Conservation (phyloP, 75 land plant species). For the Cunninghamia lanceolata region DNA sequence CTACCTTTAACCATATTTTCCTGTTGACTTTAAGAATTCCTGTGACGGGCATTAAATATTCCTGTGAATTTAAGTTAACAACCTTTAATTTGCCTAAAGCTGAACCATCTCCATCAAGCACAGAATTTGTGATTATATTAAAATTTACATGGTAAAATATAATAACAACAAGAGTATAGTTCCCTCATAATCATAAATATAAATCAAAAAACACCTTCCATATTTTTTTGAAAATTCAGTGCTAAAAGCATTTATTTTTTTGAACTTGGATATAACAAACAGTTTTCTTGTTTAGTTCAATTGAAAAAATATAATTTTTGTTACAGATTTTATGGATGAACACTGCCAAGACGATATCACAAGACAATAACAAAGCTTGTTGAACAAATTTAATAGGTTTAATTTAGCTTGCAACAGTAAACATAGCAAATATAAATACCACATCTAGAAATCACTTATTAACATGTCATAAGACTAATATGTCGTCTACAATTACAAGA, state of each 20-base stretch:
- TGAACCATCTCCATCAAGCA: not conserved
- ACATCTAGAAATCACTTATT: too few relatives aligned
- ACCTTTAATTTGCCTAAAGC: not conserved
- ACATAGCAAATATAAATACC: too few relatives aligned
- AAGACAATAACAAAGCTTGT: too few relatives aligned
- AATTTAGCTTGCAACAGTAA: too few relatives aligned
- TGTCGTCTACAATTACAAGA: too few relatives aligned
- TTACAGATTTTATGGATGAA: not conserved
- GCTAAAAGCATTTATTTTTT: not conserved
- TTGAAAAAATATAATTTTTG: too few relatives aligned
- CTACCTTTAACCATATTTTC: too few relatives aligned
- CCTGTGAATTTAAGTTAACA: too few relatives aligned
- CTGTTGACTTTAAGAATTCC: not conserved
- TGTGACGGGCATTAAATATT: not conserved
- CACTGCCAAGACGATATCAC: not conserved
- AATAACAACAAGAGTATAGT: too few relatives aligned
- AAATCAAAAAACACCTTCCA: not conserved
- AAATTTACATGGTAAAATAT: not conserved
- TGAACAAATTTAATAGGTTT: too few relatives aligned
- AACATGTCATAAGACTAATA: too few relatives aligned
- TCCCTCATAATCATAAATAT: not conserved
- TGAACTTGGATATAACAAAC: not conserved
- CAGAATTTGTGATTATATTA: not conserved
- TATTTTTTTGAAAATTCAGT: not conserved
- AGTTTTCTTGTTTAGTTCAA: not conserved